Conservation (phyloP, 2,329 filamentous ascomycete genomes). For the Fusarium napiforme region DNA sequence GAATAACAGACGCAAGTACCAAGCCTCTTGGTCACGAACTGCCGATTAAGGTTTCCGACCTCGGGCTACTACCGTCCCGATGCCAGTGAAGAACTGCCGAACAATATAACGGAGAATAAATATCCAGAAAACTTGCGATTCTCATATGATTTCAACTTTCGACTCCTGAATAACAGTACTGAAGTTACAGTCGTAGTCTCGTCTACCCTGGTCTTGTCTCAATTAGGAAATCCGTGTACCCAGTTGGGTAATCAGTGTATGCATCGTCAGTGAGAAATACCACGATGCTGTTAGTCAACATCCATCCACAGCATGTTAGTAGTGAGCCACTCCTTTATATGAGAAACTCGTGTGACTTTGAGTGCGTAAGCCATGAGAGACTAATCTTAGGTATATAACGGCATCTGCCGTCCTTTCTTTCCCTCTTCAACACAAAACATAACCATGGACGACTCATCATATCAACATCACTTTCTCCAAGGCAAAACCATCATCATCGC, state of each 20-base stretch:
- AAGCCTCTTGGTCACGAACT: neutral
- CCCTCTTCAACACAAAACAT: neutral
- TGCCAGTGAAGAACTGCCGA: neutral
- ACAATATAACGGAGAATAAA: neutral
- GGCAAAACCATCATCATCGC: slow-evolving; percentile 57
- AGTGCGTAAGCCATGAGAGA: neutral
- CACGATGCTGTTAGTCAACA: neutral
- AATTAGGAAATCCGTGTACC: slow-evolving; percentile 40
- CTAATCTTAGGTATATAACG: neutral
- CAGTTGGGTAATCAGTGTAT: slow-evolving; percentile 43
- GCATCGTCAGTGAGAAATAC: slow-evolving; percentile 16
- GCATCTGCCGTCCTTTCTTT: neutral
- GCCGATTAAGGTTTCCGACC: neutral
- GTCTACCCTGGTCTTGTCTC: neutral
- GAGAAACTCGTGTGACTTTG: neutral
- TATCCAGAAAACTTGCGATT: neutral
- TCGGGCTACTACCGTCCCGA: neutral
- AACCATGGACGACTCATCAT: slow-evolving; percentile 15
- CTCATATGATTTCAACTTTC: neutral
- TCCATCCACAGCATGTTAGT: neutral
- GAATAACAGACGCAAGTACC: neutral
- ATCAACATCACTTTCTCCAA: slow-evolving; percentile 48
- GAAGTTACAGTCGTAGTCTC: neutral
- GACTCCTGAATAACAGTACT: neutral
- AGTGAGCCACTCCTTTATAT: neutral